Evolutionary conservation across 2,329 filamentous ascomycete species (phyloP).

Genomic region (Xylaria sp.): DNA sequence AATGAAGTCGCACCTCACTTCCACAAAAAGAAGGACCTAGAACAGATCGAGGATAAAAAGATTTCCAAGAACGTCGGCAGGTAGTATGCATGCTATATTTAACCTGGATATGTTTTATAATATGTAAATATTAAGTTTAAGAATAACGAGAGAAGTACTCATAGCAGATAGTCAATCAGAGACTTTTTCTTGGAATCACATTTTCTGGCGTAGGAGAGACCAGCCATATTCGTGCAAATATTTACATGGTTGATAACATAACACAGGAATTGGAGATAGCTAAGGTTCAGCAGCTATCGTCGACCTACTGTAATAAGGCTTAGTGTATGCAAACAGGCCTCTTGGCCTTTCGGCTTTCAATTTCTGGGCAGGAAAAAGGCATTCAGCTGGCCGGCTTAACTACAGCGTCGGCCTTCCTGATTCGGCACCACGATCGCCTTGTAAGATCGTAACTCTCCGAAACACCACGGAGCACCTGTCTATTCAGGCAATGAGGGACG

Average conservation of each 20-base stretch:
- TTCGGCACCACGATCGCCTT: neutral
- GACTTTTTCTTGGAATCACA: neutral
- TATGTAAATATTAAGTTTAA: neutral
- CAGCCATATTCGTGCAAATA: neutral
- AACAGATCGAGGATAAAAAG: slow-evolving; percentile 81
- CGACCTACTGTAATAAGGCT: too few species aligned
- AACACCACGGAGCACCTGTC: neutral
- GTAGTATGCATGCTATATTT: too few species aligned
- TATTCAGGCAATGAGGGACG: neutral
- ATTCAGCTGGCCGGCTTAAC: slow-evolving; percentile 1
- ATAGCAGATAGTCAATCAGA: neutral
- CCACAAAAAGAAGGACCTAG: slow-evolving; percentile 89
- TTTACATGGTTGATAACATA: neutral
- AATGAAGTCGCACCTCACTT: slow-evolving; percentile 92
- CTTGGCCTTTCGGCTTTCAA: neutral
- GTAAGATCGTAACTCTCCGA: neutral
- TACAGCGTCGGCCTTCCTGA: slow-evolving; percentile 1
- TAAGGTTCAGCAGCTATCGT: too few species aligned
- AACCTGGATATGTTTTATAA: neutral
- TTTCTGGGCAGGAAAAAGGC: neutral
- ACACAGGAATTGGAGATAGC: too few species aligned
- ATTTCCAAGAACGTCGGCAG: slow-evolving; percentile 58
- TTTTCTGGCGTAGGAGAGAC: neutral
- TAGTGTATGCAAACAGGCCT: neutral
- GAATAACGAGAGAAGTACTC: neutral